A percentile compares a stretch with the other conserved stretches of the same genome.
Evolutionary conservation across 352 stramenopile species (phyloP).

Genomic region (Discostella stelligera): DNA sequence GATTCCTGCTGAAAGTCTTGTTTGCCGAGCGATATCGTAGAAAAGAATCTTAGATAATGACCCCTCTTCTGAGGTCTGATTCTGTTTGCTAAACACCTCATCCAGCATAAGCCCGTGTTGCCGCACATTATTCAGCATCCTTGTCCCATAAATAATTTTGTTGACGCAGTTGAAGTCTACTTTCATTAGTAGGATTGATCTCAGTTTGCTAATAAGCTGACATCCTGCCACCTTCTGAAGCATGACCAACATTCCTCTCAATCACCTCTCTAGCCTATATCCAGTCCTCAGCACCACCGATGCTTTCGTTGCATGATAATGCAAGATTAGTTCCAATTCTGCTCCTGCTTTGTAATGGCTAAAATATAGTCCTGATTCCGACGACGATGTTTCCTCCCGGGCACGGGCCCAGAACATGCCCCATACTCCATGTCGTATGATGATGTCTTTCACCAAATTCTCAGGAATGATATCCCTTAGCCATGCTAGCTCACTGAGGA

Average conservation of each 20-base stretch:
- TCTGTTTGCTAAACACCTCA: too few relatives aligned
- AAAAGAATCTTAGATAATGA: too few relatives aligned
- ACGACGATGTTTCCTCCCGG: constrained; percentile 45
- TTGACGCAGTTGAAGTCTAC: too few relatives aligned
- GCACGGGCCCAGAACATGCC: constrained; percentile 16
- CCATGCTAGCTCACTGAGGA: constrained; percentile 4
- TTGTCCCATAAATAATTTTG: too few relatives aligned
- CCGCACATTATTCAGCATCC: constrained; percentile 27
- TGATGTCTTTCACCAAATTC: constrained; percentile 10
- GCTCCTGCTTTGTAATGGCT: constrained; percentile 47
- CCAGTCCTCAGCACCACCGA: constrained; percentile 21
- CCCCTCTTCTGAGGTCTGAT: too few relatives aligned
- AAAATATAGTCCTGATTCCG: constrained; percentile 44
- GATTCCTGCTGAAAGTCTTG: constrained; percentile 25
- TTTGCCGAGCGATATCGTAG: too few relatives aligned
- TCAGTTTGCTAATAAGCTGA: constrained; percentile 20
- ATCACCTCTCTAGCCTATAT: constrained; percentile 23
- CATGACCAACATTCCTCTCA: constrained; percentile 30
- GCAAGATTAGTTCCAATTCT: constrained; percentile 18
- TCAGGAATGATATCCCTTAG: constrained; percentile 6
- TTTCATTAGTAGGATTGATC: constrained; percentile 40
- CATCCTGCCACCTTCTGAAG: constrained; percentile 37
- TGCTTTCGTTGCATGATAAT: constrained; percentile 32
- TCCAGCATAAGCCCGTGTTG: background rate
- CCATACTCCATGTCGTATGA: constrained; percentile 14